Base-by-base conservation (phyloP, 352 stramenopile species). In the Pythium volutum region DNA sequence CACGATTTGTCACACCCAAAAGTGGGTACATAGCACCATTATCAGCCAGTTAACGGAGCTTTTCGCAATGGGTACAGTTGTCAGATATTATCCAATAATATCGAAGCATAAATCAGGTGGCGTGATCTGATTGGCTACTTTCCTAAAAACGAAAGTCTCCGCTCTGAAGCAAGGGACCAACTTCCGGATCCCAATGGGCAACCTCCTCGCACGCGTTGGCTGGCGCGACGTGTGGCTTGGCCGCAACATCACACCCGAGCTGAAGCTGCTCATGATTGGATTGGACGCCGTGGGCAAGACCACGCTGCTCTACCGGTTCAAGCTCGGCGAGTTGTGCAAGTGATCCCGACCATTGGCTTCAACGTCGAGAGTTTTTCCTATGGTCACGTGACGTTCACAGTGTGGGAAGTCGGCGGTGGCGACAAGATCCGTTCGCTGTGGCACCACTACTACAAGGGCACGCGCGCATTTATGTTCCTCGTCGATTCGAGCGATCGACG, bases 281-380 rank as follows among this genome's bases (percentile, higher is more conserved):
- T 66, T 93, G 10, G 91, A 98, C 78, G 91, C 87, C 33, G 92
- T 90, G 42, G 92, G 92, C 75, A 98, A 98, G 75, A 98, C 92
- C 18, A 98, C 92, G 27, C 97, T 97, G 64, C 77, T 98, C 23
- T 89, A 89, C 66, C 59, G 69, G 33, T 59, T 90, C 20, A 77
- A 90, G 59, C 53, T 81, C 23, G 64, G 67, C 20, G 70, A 80
- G 55, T 55, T 67, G 64, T 87, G 14, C 73, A 64, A 18, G 77
- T 73, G 56, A 65, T 80, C 12, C 66, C 75, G 33, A 88, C 81
- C 20, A 71, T 89, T 14, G 73, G 78, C 12, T 89, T 79, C 53
- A 84, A 87, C 56, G 71, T 84, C 31, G 77, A 87, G 54, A 71
- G 45, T 9, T 66, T 87, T 55, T 14, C 55, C 10, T 18, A 46